phyloP scores from a whole-genome alignment of 306 rosid species.

The Castanea crenata region DNA sequence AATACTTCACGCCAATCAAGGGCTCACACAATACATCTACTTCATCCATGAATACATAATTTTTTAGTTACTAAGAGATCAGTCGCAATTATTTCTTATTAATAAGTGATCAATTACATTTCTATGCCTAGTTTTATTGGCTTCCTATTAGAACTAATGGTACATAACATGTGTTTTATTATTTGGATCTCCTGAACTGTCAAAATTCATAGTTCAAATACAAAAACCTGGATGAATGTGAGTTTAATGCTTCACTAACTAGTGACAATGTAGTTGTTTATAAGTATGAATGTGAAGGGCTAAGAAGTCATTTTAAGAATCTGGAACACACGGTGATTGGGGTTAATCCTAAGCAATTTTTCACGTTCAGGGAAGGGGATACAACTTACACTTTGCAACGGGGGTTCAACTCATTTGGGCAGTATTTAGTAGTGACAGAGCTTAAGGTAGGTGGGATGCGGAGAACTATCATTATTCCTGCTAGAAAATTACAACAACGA shows the following conservation, averaged over 20 bases:
- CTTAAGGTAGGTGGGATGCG: too few species aligned
- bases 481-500: too few species aligned
- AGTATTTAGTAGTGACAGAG: too few species aligned
- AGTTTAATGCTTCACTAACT: background rate
- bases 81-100: background rate
- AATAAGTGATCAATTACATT: background rate
- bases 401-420: too few species aligned
- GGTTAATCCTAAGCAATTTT: too few species aligned
- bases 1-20: background rate
- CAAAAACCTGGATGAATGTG: background rate
- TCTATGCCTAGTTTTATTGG: background rate
- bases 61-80: background rate
- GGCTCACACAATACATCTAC: background rate
- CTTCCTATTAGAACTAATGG: background rate
- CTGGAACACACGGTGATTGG: too few species aligned
- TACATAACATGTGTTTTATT: background rate
- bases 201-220: background rate
- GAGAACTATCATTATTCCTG: too few species aligned
- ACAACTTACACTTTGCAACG: too few species aligned
- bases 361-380: too few species aligned
- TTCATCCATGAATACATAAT: background rate
- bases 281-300: background rate
- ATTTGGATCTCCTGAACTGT: background rate
- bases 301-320: too few species aligned
- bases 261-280: background rate